Base-by-base conservation (phyloP, 192 early-diverging fungal genomes). In the Podochytrium sp. region DNA sequence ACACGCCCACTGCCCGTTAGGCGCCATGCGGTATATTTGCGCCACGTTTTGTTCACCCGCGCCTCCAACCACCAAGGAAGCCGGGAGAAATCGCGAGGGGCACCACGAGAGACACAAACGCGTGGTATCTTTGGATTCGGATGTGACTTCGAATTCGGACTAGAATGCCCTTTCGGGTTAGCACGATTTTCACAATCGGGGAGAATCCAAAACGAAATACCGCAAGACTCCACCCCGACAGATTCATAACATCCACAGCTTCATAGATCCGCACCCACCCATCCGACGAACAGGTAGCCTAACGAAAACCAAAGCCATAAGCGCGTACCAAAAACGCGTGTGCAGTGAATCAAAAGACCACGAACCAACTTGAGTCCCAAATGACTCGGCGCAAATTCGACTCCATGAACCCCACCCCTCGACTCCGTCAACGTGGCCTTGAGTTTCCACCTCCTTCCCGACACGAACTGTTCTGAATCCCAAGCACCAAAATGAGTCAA, bases 351-450 rank as follows among this genome's bases (percentile, higher is more conserved):
- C n/a, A 56, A 18, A 56, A 56, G 60, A 29, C 34, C 16, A 60
- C 62, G 67, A 79, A 90, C 93, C 61, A 98, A 76, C 65, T 91
- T 88, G 53, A 98, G 83, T 25, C 92, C 90, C 34, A 86, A 76
- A 76, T 92, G 89, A 78, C 90, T 88, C 16, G 95, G 96, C 32
- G 94, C 90, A 84, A 98, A 98, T 65, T 91, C 91, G n/a, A 98
- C 85, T 80, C 91, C 91, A 75, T 93, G 91, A 6, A 96, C 92
- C 2, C 90, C 85, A 18, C 89, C 92, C 60, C 78, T 84, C 62
- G 83, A 85, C 37, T 96, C 93, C 14, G 79, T 76, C 37, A 95
- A 71, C 38, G 83, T 79, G 41, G 87, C 88, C 67, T 83, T 74
- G 27, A 83, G 74, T 20, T 77, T 79, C 93, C 93, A 98, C 65